These are phyloP conservation scores for Gynostemma pentaphyllum DNA, from an alignment of 306 rosid genomes.

Conservation along the genomic window DNA sequence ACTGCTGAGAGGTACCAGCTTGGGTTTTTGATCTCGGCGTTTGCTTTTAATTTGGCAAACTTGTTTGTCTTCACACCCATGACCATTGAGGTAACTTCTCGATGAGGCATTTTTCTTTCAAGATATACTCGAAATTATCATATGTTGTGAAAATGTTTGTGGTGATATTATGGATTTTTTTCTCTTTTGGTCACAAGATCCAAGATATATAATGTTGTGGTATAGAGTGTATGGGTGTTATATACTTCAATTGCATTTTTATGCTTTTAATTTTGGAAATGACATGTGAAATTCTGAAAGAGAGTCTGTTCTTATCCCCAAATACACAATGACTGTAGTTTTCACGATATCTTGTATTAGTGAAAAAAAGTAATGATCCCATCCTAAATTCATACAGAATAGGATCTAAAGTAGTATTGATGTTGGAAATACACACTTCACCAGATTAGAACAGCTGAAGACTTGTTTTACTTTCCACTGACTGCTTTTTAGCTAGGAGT, in stretches of 20 bases:
- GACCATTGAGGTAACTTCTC: slow-evolving; percentile 77
- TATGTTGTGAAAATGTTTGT: neutral
- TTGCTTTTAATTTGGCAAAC: slow-evolving; percentile 76
- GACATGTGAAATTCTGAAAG: neutral
- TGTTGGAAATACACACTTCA: no score
- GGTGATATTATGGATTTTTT: neutral
- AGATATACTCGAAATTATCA: neutral
- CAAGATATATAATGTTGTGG: neutral
- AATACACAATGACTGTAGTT: neutral
- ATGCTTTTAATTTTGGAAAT: neutral
- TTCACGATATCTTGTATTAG: neutral
- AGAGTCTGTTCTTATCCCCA: neutral
- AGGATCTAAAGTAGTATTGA: neutral
- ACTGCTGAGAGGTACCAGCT: slow-evolving; percentile 77
- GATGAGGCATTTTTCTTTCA: neutral
- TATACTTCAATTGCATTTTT: neutral
- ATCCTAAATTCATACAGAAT: neutral
- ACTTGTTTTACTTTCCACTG: no score
- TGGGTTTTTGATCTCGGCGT: slow-evolving; percentile 76
- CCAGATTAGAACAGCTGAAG: no score
- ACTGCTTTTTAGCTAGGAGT: no score
- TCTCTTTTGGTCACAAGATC: neutral
- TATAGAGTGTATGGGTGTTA: neutral
- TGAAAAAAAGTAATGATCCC: neutral
- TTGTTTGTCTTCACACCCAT: slow-evolving; percentile 86